phyloP scores from a whole-genome alignment of 2,329 filamentous ascomycete genomes.

The Trichoderma koningiopsis region DNA sequence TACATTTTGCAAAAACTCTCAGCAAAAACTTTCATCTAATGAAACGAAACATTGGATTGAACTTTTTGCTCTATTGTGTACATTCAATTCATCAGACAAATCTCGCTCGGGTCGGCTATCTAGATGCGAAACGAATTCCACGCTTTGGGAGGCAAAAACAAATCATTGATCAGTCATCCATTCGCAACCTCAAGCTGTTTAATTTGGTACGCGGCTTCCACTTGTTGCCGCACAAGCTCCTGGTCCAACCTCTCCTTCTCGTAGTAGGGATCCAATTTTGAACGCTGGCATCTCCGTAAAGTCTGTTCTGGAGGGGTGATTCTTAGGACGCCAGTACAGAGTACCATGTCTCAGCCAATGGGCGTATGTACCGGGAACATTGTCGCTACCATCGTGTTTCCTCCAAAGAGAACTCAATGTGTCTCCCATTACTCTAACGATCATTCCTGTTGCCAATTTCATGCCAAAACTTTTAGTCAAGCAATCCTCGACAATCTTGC shows the following conservation, averaged over 20 bases:
- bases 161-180: background rate
- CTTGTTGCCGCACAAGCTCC: background rate
- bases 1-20: background rate
- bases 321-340: conserved; percentile 49
- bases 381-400: conserved; percentile 51
- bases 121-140: background rate
- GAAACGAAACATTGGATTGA: background rate
- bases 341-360: conserved; percentile 56
- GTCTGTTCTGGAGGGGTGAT: conserved; percentile 40
- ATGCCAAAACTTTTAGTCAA: conserved; percentile 55
- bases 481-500: conserved; percentile 54
- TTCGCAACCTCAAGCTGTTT: background rate
- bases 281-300: conserved; percentile 42
- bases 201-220: background rate
- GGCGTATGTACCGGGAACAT: conserved; percentile 54
- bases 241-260: conserved; percentile 6
- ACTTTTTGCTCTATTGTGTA: background rate
- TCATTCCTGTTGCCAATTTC: conserved; percentile 58
- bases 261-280: conserved; percentile 40
- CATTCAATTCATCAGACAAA: background rate
- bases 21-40: background rate
- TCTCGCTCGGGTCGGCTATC: background rate
- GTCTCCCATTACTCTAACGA: conserved; percentile 50
- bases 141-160: background rate
- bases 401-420: conserved; percentile 59